Evolutionary conservation across 495 filamentous ascomycete genomes (phyloP).

Genomic region (Xylaria castorea): DNA sequence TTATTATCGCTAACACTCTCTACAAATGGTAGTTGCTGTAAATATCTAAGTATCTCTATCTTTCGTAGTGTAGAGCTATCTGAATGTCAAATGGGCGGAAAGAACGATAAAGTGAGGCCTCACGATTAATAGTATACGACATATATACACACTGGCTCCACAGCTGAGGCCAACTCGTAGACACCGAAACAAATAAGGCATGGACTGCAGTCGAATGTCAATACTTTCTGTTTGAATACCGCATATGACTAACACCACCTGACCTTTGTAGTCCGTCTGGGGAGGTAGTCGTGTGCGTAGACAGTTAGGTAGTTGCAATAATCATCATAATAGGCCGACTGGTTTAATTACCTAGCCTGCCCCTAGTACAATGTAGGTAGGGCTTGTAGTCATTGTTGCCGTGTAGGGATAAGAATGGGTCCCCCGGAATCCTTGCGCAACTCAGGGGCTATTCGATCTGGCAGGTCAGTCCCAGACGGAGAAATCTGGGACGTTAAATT

Average conservation of each 20-base stretch:
- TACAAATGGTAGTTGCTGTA: neutral
- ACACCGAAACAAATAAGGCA: constrained; percentile 8
- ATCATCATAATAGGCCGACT: constrained; percentile 1
- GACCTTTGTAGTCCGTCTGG: neutral
- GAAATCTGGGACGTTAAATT: neutral
- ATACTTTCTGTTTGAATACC: constrained; percentile 1
- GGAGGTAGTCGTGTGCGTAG: neutral
- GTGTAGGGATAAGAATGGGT: constrained; percentile 15
- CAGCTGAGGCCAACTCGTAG: neutral
- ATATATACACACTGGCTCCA: neutral
- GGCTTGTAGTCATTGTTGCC: neutral
- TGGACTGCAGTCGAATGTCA: neutral
- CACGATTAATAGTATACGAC: neutral
- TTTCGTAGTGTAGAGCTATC: neutral
- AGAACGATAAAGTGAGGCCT: neutral
- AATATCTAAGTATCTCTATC: neutral
- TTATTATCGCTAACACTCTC: neutral
- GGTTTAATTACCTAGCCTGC: constrained; percentile 19
- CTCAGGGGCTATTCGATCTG: constrained; percentile 24
- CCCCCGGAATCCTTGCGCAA: constrained; percentile 23
- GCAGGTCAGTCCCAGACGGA: constrained; percentile 5
- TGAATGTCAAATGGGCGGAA: neutral
- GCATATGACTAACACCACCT: neutral
- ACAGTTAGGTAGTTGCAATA: neutral
- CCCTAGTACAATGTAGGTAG: constrained; percentile 20